Evolutionary conservation across 2,329 filamentous ascomycete species (phyloP).

Genomic region (Hirsutella rhossiliensis): DNA sequence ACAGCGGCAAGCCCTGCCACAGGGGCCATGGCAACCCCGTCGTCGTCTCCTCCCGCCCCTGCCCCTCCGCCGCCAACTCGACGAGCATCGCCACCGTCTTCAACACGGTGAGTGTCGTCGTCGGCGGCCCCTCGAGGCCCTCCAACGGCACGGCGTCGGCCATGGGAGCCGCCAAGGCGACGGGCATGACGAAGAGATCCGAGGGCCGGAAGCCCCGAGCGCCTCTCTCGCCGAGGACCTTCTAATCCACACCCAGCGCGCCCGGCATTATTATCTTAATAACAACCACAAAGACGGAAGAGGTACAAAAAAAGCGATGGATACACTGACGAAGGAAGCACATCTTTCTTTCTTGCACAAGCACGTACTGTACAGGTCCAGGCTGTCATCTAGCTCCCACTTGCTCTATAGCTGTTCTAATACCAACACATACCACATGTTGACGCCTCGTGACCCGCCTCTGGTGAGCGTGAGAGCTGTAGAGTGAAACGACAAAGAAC

Average conservation of each 20-base stretch:
- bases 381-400: neutral
- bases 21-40: neutral
- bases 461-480: neutral
- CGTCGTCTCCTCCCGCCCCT: slow-evolving; percentile 8
- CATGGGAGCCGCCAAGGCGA: neutral
- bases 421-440: neutral
- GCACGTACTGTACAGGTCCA: slow-evolving; percentile 1
- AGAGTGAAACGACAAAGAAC: no score
- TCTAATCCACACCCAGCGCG: neutral
- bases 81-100: slow-evolving; percentile 21
- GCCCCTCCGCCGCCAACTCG: slow-evolving; percentile 10
- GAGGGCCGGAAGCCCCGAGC: no score
- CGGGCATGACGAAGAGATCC: neutral
- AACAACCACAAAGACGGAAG: neutral
- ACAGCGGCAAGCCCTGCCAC: slow-evolving; percentile 15
- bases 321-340: neutral
- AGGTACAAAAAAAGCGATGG: neutral
- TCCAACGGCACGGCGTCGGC: neutral
- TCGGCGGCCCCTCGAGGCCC: no score
- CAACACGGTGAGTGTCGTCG: slow-evolving; percentile 23
- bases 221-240: no score
- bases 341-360: neutral
- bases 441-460: neutral
- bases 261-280: neutral
- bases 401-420: neutral